phyloP scores from a whole-genome alignment of 1,284 basidiomycete genomes.

The Cryptococcus sp. region DNA sequence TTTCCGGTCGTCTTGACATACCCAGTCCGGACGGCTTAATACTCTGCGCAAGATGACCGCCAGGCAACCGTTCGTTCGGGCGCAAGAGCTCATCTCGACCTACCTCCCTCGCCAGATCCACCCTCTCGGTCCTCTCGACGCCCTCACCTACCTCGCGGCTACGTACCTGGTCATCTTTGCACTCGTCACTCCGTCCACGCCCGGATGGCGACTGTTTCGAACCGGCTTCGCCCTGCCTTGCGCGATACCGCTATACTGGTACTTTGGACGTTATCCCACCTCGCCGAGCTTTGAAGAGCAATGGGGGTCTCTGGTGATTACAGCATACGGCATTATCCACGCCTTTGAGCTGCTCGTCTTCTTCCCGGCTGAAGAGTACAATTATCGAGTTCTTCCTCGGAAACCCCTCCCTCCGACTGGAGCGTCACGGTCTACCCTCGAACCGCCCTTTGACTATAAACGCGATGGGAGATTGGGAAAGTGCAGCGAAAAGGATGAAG shows the following conservation, averaged over 20 bases:
- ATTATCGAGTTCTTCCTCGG: neutral
- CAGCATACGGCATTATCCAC: conserved; percentile 12
- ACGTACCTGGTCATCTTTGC: conserved; percentile 10
- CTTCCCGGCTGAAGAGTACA: conserved; percentile 28
- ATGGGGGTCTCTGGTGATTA: conserved; percentile 17
- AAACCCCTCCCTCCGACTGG: too few species aligned
- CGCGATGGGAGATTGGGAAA: too few species aligned
- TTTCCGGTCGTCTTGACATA: too few species aligned
- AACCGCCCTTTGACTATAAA: too few species aligned
- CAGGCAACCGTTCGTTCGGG: neutral
- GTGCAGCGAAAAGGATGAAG: neutral
- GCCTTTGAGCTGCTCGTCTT: conserved; percentile 29
- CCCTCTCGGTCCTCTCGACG: conserved; percentile 1
- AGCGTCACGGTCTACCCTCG: too few species aligned
- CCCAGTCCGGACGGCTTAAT: neutral
- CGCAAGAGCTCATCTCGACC: neutral
- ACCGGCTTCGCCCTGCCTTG: conserved; percentile 19
- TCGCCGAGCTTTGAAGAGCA: conserved; percentile 17
- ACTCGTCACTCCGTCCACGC: conserved; percentile 21
- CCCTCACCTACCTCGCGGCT: conserved; percentile 5
- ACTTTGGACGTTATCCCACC: conserved; percentile 12
- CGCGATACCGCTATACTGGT: conserved; percentile 11
- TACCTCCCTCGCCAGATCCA: too few species aligned
- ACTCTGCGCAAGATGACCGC: neutral
- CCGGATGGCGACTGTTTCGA: conserved; percentile 24